Evolutionary conservation across 768 basidiomycete genomes (phyloP), one percentile per base, ranked within the genome.

Genomic region (Lepiota venenata): DNA sequence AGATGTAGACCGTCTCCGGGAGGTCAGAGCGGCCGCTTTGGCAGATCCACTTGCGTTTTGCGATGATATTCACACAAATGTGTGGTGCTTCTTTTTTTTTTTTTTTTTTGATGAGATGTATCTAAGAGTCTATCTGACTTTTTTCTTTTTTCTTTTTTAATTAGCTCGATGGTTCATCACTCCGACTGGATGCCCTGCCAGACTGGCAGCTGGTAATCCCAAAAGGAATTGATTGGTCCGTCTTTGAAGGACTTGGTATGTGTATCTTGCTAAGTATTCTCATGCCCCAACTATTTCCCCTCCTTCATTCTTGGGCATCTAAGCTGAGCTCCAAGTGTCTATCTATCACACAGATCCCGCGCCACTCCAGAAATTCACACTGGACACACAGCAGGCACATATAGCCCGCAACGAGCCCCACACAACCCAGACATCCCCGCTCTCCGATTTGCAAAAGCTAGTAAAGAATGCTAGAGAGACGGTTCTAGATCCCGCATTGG

Each of bases 1-100:
- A 59, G 87, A 90, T 69, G 79, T 91, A 63, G 77, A 76, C 47
- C 70, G 74, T 18, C 74, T 91, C 18, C 73, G 73, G 44, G 64
- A 64, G 38, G 70, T 85, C 29, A 77, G 71, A 56, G 66, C 60
- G 14, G 66, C 77, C 39, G 70, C 74, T 1, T 56, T 71, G 16
- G 60, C 59, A 4, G 64, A 71, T 25, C 70, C 78, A 27, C 65
- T 69, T 41, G 50, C 60, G 16, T 70, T 77, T 29, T 43, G 67
- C 21, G 61, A 66, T 16, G 57, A 68, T 61, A 36, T 74, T 25
- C 58, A 63, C 18, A 59, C 67, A 35, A 63, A 76, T 68, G 77
- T 77, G 58, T 36, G 16, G 25, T 2, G 27, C 5, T 25, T 25
- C 5, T 25, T 25, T 18, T n/a, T 12, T 12, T 18, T 25, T 25